Percentiles rank a stretch among this genome's conserved stretches.
Evolutionary conservation across 179 eudicot species (phyloP).

Genomic region (Camellia oleifera): DNA sequence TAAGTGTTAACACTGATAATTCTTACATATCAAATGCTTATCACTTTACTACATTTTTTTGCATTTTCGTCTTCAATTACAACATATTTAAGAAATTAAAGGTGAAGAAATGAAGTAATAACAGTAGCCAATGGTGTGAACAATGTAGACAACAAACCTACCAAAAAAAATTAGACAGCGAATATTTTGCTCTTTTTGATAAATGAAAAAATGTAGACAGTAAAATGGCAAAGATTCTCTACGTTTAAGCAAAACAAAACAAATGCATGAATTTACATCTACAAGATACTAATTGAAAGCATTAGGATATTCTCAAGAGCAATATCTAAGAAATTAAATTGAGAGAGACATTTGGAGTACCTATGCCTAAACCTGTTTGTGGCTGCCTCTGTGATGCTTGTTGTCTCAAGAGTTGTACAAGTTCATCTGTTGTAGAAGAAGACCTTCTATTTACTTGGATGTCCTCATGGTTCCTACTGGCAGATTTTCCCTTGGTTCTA

Average conservation of each 20-base stretch:
- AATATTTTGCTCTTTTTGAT: background rate
- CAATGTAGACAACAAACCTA: background rate
- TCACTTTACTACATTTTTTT: background rate
- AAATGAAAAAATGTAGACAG: background rate
- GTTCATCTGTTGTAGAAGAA: conserved; percentile 52
- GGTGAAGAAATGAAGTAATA: background rate
- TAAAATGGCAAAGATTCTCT: background rate
- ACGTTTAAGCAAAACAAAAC: background rate
- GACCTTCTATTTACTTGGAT: conserved; percentile 21
- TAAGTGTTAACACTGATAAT: background rate
- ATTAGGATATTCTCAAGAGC: background rate
- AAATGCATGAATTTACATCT: background rate
- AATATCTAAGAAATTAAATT: background rate
- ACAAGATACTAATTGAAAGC: background rate
- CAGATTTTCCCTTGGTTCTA: conserved; percentile 19
- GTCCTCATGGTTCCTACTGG: conserved; percentile 23
- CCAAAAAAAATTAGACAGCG: background rate
- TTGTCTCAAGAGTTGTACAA: conserved; percentile 52
- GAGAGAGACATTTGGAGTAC: conserved; percentile 19
- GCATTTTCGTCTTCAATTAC: too few species aligned
- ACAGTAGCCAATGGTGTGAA: background rate
- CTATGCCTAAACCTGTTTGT: conserved; percentile 25
- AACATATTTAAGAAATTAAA: background rate
- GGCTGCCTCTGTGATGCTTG: conserved; percentile 50
- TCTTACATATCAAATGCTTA: background rate